Base-by-base conservation (phyloP, 179 eudicot genomes). In the Corrigiola litoralis region DNA sequence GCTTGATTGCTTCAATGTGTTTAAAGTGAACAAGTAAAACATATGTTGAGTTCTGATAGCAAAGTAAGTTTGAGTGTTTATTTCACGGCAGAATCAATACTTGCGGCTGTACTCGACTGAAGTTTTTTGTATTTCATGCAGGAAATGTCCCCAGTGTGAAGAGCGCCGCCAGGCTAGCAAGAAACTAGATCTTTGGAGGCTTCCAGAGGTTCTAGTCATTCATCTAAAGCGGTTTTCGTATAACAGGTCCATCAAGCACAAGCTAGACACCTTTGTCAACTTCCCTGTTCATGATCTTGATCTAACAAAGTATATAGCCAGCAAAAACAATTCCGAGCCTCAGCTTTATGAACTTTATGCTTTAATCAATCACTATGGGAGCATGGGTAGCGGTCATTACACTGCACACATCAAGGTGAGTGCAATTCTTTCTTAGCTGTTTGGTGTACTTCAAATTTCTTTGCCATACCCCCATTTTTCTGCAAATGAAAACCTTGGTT, bases 301-400 rank as follows among this genome's bases (percentile, higher is more conserved):
- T 68, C 76, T 94, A 68, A 84, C 95, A 56, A 88, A 86, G 66
- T 94, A 94, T 69, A 73, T 90, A 32, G 96, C 96, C 46, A 81
- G 79, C 87, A 90, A 94, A 76, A 90, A 85, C 79, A 85, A 80
- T 73, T 63, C 82, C 1, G 77, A 75, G 45, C 86, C 75, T 60
- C 94, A 94, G 70, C 84, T 87, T 13, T 94, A 90, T 76, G 97
- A 90, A 72, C 86, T 94, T 33, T 94, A 88, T 77, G 99, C 99
- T 59, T 73, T 90, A 67, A 91, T 80, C 65, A 94, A 94, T 76
- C 99, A 94, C 80, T 90, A 90, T 58, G 97, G 99, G 21, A 75
- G 88, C 78, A 94, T 94, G 97, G 96, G 96, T 63, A 84, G 99
- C 74, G 99, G 99, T 55, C 99, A 94, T 74, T 94, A 94, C 74